Conservation (phyloP, 768 basidiomycete genomes). For the Sarcomyxa edulis region DNA sequence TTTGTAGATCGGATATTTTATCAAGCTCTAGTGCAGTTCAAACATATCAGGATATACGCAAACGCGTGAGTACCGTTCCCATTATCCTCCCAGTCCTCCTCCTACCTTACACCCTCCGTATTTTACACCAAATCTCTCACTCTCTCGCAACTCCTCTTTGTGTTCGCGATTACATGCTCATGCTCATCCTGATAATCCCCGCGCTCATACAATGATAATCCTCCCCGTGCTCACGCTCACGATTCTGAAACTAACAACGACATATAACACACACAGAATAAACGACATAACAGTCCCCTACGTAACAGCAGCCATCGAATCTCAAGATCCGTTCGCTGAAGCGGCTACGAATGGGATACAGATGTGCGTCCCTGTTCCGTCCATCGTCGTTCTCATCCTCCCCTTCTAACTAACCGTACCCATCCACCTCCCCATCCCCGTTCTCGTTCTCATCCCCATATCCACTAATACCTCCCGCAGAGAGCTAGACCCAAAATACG, state of each 20-base stretch:
- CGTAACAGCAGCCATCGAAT: conserved; percentile 69
- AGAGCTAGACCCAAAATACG: conserved; percentile 50
- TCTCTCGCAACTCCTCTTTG: no score
- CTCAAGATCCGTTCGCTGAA: conserved; percentile 59
- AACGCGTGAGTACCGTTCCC: conserved; percentile 51
- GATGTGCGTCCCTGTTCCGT: conserved; percentile 36
- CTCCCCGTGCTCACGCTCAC: no score
- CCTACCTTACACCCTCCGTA: no score
- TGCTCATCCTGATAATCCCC: no score
- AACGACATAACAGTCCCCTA: conserved; percentile 83
- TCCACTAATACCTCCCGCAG: conserved; percentile 25
- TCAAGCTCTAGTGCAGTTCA: conserved; percentile 62
- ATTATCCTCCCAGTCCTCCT: not conserved
- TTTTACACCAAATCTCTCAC: no score
- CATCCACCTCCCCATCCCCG: no score
- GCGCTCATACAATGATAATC: no score
- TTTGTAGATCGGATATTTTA: conserved; percentile 66
- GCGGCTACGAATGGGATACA: conserved; percentile 52
- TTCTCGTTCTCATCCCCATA: not conserved
- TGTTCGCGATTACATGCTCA: not conserved
- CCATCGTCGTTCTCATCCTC: conserved; percentile 2
- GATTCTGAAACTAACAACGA: not conserved
- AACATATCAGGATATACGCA: conserved; percentile 71
- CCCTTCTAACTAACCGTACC: conserved; percentile 4
- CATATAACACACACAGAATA: conserved; percentile 30